These are phyloP conservation scores for Scedosporium aurantiacum DNA, from an alignment of 2,329 filamentous ascomycete species.

Conservation along the genomic window DNA sequence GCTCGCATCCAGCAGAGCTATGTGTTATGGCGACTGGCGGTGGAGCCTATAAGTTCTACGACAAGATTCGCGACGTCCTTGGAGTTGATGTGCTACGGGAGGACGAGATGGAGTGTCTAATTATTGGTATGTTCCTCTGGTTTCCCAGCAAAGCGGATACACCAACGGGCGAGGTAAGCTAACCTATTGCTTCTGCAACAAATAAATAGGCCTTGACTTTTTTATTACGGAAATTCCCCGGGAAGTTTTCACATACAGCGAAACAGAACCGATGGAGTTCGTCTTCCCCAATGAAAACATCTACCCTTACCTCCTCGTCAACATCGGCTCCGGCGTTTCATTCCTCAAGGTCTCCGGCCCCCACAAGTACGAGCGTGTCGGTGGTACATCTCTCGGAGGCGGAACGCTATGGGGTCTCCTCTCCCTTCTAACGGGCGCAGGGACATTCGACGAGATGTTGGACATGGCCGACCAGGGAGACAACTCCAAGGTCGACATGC, in stretches of 20 bases:
- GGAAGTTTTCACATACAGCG: conserved; percentile 95
- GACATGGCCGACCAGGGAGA: conserved; percentile 83
- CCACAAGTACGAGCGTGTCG: conserved; percentile 76
- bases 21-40: conserved; percentile 95
- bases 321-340: conserved; percentile 92
- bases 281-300: conserved; percentile 66
- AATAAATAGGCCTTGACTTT: conserved; percentile 70
- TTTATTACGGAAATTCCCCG: conserved; percentile 97
- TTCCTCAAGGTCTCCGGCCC: conserved; percentile 96
- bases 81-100: conserved; percentile 83
- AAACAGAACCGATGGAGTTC: conserved; percentile 83
- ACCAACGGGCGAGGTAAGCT: neutral
- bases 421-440: conserved; percentile 81
- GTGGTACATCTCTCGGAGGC: conserved; percentile 86
- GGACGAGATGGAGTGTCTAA: conserved; percentile 98
- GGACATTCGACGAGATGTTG: conserved; percentile 96
- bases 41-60: conserved; percentile 94
- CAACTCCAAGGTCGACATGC: conserved; percentile 87
- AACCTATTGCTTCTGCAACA: conserved; percentile 14
- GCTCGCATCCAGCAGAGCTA: conserved; percentile 57
- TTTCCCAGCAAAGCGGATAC: too few species aligned
- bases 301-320: conserved; percentile 94
- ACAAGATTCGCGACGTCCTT: conserved; percentile 72
- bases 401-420: conserved; percentile 97
- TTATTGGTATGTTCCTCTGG: conserved; percentile 57